Base-by-base conservation (phyloP, 2,329 filamentous ascomycete genomes). In the Incumbomyces delicatus region DNA sequence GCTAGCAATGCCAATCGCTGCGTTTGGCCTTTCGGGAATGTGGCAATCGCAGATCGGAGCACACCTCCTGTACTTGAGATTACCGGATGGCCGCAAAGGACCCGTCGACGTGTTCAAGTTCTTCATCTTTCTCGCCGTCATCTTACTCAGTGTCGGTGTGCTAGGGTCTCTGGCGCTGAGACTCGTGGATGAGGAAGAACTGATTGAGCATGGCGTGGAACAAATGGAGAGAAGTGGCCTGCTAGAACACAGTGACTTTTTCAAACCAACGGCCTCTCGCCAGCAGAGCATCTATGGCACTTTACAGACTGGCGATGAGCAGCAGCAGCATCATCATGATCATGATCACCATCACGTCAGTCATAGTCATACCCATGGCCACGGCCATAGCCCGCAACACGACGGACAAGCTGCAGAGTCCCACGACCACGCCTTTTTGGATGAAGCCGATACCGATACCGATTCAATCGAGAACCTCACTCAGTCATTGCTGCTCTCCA, bases 1-100 rank as follows among this genome's bases (percentile, higher is more conserved):
- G 50, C 74, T 98, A 46, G 89, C 90, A 1, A 75, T 87, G 50
- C 92, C 92, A 1, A 95, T 96, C 62, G 87, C 92, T 0, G 83
- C 86, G 6, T 95, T 95, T 62, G 92, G 92, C 0, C 66, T 98
- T 47, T 95, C 89, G 60, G 88, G 89, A 40, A 90, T 98, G 84
- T 94, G 92, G 85, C 76, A 92, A 66, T 94, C 87, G 58, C 90
- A 96, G 68, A 69, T 94, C 18, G 90, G 83, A 27, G 90, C 81
- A 56, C 78, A 81, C 43, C 61, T 94, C 44, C 76, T 96, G 34
- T 86, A 80, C 62, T 85, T 90, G 63, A 74, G 61, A 46, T 71
- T 71, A 6, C 71, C 78, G 0, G 78, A 85, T 51, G 85, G 85
- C 3, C 71, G 68, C 17, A 71, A 63, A 37, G 77, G 77, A 4